phyloP scores from a whole-genome alignment of 441 rosid genomes.

The Erodium texanum region DNA sequence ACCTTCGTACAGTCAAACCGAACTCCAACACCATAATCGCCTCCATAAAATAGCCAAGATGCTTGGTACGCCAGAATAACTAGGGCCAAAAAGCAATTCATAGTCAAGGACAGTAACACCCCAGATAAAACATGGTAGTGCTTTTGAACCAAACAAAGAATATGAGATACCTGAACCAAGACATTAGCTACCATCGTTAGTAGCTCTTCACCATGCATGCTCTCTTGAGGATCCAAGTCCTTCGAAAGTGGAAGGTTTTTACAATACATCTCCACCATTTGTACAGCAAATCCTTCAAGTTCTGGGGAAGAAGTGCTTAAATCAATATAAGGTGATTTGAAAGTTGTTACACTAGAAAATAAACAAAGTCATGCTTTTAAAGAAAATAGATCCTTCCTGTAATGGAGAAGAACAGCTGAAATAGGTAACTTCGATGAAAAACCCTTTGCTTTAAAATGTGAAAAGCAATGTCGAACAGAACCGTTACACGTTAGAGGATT shows the following conservation, averaged over 20 bases:
- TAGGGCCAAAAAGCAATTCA: conserved; percentile 25
- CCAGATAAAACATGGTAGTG: conserved; percentile 5
- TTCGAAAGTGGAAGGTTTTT: conserved; percentile 73
- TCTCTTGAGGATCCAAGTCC: conserved; percentile 91
- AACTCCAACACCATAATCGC: conserved; percentile 91
- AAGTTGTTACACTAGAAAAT: not conserved
- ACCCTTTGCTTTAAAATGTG: conserved; percentile 1
- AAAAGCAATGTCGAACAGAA: not conserved
- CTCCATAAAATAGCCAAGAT: conserved; percentile 73
- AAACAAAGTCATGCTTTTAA: not conserved
- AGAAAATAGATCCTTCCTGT: not conserved
- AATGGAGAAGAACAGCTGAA: not conserved
- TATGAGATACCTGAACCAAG: conserved; percentile 70
- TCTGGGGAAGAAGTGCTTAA: conserved; percentile 37
- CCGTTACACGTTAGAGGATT: not conserved
- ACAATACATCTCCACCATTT: conserved; percentile 66
- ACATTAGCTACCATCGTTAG: conserved; percentile 59
- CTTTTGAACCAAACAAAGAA: not conserved
- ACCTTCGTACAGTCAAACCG: conserved; percentile 80
- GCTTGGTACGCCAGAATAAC: conserved; percentile 74
- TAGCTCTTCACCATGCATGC: conserved; percentile 93
- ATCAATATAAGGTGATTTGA: conserved; percentile 15
- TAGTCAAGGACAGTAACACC: conserved; percentile 4
- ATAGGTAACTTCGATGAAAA: conserved; percentile 2
- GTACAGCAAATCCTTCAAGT: conserved; percentile 47